Percentiles rank a stretch among this genome's conserved stretches.
Evolutionary conservation across 208 protist genomes (phyloP).

Genomic region (Crithidia bombi): DNA sequence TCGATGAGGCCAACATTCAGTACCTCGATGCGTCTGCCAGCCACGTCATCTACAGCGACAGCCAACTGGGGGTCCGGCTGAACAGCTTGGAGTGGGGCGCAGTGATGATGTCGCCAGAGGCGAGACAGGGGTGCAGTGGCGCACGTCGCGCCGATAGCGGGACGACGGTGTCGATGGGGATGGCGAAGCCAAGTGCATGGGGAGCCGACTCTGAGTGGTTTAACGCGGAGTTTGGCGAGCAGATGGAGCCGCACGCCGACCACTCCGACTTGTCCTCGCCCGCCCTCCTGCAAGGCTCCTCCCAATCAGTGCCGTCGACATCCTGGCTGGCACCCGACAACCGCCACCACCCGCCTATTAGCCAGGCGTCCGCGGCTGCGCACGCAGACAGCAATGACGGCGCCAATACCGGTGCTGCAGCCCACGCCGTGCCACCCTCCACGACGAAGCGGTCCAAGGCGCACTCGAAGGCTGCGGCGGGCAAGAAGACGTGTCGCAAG

Average conservation of each 20-base stretch:
- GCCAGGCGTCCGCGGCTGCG: neutral
- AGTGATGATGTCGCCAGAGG: conserved; percentile 13
- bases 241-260: conserved; percentile 18
- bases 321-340: neutral
- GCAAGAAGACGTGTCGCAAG: neutral
- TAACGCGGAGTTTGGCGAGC: conserved; percentile 53
- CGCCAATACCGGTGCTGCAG: neutral
- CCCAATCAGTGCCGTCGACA: neutral
- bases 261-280: conserved; percentile 18
- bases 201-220: conserved; percentile 74
- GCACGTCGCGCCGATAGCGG: neutral
- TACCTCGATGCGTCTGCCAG: conserved; percentile 11
- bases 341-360: neutral
- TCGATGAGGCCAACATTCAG: conserved; percentile 23
- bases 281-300: neutral
- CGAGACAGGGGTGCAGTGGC: neutral
- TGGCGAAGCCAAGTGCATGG: conserved; percentile 33
- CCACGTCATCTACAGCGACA: conserved; percentile 9
- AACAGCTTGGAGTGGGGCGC: conserved; percentile 6
- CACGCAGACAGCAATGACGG: neutral
- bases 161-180: conserved; percentile 13
- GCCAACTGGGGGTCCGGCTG: neutral
- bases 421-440: neutral
- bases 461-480: neutral
- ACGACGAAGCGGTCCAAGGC: neutral